Conservation (phyloP, 305 asterid genomes). For the Fraxinus latifolia region DNA sequence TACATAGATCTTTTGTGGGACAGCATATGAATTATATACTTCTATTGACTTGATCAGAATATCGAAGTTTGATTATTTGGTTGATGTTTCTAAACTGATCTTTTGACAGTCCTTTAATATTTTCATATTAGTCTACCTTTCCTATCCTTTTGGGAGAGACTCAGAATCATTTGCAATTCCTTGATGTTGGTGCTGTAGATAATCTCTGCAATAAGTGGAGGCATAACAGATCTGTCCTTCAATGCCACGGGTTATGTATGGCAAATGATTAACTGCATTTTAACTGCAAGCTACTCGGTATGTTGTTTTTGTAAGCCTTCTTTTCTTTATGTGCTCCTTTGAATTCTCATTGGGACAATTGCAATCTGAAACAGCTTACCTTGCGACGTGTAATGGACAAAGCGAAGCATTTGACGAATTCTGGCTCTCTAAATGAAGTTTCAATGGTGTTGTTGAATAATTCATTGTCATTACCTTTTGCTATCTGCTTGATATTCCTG, state of each 20-base stretch:
- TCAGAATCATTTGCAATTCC: not conserved
- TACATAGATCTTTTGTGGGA: not conserved
- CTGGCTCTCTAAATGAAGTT: conserved; percentile 49
- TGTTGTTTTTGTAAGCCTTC: not conserved
- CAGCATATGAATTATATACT: not conserved
- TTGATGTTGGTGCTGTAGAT: conserved; percentile 25
- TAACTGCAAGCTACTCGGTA: conserved; percentile 55
- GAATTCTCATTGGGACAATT: not conserved
- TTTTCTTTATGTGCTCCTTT: not conserved
- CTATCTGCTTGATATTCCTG: conserved; percentile 35
- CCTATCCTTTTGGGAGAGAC: not conserved
- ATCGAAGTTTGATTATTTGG: not conserved
- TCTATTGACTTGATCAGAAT: not conserved
- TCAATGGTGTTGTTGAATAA: conserved; percentile 53
- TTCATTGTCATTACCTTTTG: conserved; percentile 43
- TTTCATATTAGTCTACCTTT: not conserved
- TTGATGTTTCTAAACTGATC: not conserved
- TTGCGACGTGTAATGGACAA: conserved; percentile 48
- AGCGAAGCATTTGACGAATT: conserved; percentile 41
- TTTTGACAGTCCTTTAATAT: not conserved
- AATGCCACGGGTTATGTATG: conserved; percentile 41
- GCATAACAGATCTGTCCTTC: conserved; percentile 46
- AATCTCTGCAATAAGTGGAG: conserved; percentile 45
- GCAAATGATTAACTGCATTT: conserved; percentile 41
- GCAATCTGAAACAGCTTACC: conserved; percentile 37